Base-by-base conservation (phyloP, 805 yeast genomes). In the Metschnikowia matae region DNA sequence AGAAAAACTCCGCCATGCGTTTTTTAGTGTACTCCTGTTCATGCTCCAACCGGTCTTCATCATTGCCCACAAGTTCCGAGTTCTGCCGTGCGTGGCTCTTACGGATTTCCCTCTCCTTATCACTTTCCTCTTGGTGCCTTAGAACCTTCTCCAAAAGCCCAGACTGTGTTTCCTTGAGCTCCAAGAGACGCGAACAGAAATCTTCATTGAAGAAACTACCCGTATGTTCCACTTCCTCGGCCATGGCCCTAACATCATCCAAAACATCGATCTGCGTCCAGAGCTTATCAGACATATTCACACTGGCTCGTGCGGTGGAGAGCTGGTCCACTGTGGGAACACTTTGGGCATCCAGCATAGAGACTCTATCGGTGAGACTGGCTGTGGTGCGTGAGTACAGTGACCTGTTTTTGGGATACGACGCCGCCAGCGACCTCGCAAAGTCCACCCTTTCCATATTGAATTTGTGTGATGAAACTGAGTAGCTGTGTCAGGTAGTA, bases 211-310 rank as follows among this genome's bases (percentile, higher is more conserved):
- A 82, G 59, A 73, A 79, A n/a, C 77, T 74, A 39, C 75, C 76
- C 44, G 65, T 76, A 55, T 59, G 56, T 42, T 68, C 59, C 3
- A 77, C 75, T 39, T 75, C 72, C 15, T 60, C 59, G 1, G 88
- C 81, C 72, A 85, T 74, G 46, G 73, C 74, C 50, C 79, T 78
- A 6, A 89, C 94, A 55, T 88, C 96, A 55, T 89, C 91, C 54
- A 92, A 73, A 0, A 87, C 85, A 59, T 87, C 96, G 45, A 90
- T 83, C 57, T 89, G 95, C 6, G 92, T 84, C 96, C 96, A 91
- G 42, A 88, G 73, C 60, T 79, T 77, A 66, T 88, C 96, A 67
- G 84, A 90, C 53, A 80, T 71, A 48, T 87, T 83, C 18, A 81
- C 83, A 44, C 75, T 72, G 6, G 89, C 88, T 46, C 72, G 68